Conservation (phyloP, 1,139 yeast genomes). For the Wickerhamiella infanticola region DNA sequence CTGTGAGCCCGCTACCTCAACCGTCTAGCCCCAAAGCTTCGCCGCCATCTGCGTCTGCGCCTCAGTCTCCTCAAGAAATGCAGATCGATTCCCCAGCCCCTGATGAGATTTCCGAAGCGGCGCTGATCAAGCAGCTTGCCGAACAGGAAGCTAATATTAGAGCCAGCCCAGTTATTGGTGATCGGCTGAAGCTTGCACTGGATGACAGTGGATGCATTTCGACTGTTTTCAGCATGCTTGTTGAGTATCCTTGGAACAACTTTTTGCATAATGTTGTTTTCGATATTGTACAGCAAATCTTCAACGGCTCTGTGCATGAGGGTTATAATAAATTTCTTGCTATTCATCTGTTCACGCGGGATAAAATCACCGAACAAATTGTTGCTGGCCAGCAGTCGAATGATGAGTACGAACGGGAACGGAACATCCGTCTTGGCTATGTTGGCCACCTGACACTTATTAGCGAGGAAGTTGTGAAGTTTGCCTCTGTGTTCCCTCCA, state of each 20-base stretch:
- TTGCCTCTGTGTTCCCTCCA: slow-evolving; percentile 60
- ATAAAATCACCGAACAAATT: slow-evolving; percentile 61
- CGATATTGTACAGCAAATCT: slow-evolving; percentile 90
- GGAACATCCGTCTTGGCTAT: slow-evolving; percentile 67
- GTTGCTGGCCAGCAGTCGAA: slow-evolving; percentile 72
- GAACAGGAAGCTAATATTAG: slow-evolving; percentile 52
- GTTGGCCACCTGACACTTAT: slow-evolving; percentile 95
- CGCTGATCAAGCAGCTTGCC: slow-evolving; percentile 24
- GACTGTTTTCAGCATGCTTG: slow-evolving; percentile 67
- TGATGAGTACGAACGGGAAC: slow-evolving; percentile 43
- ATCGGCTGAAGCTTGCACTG: slow-evolving; percentile 68
- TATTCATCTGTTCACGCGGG: slow-evolving; percentile 67
- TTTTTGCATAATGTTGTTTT: slow-evolving; percentile 94
- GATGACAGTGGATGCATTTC: slow-evolving; percentile 70
- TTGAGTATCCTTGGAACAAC: slow-evolving; percentile 94
- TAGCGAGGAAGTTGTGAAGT: slow-evolving; percentile 94
- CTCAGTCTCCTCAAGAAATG: slow-evolving; percentile 1
- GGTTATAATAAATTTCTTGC: slow-evolving; percentile 82
- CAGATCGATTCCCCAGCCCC: slow-evolving; percentile 4
- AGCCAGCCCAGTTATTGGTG: slow-evolving; percentile 72
- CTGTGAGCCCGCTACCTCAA: background rate
- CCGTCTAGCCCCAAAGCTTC: background rate
- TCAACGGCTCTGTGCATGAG: slow-evolving; percentile 90
- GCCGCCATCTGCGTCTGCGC: background rate
- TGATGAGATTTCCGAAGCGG: slow-evolving; percentile 10